Base-by-base conservation (phyloP, 805 yeast genomes). In the Ogataea polymorpha region DNA sequence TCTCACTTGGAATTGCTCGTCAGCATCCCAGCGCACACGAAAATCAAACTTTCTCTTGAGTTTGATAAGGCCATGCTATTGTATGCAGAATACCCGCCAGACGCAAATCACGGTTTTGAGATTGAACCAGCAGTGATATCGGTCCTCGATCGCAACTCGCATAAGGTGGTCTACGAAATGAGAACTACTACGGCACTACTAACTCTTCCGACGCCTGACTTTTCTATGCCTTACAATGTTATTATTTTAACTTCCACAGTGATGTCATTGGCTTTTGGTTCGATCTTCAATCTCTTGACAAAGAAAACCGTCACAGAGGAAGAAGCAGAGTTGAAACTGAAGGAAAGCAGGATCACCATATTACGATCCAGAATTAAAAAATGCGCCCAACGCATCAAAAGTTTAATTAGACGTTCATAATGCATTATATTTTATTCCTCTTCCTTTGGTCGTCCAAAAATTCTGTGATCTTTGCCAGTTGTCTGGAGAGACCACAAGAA, bases 151-250 rank as follows among this genome's bases (percentile, higher is more conserved):
- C 44, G 54, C 10, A 31, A 31, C 4, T 39, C 48, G 33, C 23
- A 45, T 32, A 46, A 51, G 17, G 48, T 41, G 10, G 30, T 45
- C 6, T 82, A 83, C 51, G 71, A 76, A 44, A 53, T 81, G 46
- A 74, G 98, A 57, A 87, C 98, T 0, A 78, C 96, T 4, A 85
- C 97, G n/a, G 74, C 90, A 31, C 69, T 93, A 43, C 69, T 93
- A 35, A 79, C 93, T 0, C 71, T 93, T 38, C 96, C 99, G 2
- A 93, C 98, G 0, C 99, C 99, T 0, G 99, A 93, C 66, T 93
- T 93, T 65, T 86, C 96, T 48, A 93, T 93, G 99, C 99, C 99
- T 0, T 93, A 93, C 61, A 93, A 93, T 55, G 99, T 93, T 30
- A 91, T 93, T 46, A 93, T 93, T 33, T 70, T 93, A 47, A 86